These are phyloP conservation scores for Phytophthora kernoviae DNA, from an alignment of 352 stramenopile species.

Conservation along the genomic window DNA sequence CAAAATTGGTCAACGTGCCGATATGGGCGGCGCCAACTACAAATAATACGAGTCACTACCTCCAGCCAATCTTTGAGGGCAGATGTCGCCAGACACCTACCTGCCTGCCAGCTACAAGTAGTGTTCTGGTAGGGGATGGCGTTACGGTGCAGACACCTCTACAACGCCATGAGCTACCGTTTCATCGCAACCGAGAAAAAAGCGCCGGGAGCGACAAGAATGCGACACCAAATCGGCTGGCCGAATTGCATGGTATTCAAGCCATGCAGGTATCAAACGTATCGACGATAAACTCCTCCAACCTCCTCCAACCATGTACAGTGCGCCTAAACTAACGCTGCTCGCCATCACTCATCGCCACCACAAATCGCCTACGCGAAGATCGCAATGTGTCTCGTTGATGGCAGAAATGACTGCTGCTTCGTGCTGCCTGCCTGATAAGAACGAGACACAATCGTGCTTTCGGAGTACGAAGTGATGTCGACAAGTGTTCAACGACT, in stretches of 20 bases:
- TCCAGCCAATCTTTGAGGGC: conserved; percentile 15
- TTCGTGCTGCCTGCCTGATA: neutral
- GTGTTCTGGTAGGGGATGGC: conserved; percentile 2
- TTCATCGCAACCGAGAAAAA: conserved; percentile 3
- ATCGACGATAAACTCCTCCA: conserved; percentile 12
- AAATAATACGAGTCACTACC: no score
- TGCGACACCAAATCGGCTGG: conserved; percentile 14
- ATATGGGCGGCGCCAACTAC: no score
- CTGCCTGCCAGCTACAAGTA: neutral
- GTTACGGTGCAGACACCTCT: neutral
- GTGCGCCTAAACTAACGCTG: neutral
- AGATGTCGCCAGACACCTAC: conserved; percentile 19
- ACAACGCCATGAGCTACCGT: conserved; percentile 9
- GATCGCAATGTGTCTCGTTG: neutral
- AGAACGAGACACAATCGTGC: neutral
- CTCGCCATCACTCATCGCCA: neutral
- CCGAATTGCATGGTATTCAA: conserved; percentile 16
- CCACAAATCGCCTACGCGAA: neutral
- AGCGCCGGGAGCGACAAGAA: conserved; percentile 1
- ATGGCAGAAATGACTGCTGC: neutral
- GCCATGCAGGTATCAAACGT: conserved; percentile 10
- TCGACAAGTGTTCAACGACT: conserved; percentile 23
- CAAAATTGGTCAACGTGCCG: no score
- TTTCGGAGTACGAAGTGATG: neutral
- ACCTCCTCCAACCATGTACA: neutral